These are phyloP conservation scores for Solanum medicagineum DNA, from an alignment of 257 asterid genomes.

Conservation along the genomic window DNA sequence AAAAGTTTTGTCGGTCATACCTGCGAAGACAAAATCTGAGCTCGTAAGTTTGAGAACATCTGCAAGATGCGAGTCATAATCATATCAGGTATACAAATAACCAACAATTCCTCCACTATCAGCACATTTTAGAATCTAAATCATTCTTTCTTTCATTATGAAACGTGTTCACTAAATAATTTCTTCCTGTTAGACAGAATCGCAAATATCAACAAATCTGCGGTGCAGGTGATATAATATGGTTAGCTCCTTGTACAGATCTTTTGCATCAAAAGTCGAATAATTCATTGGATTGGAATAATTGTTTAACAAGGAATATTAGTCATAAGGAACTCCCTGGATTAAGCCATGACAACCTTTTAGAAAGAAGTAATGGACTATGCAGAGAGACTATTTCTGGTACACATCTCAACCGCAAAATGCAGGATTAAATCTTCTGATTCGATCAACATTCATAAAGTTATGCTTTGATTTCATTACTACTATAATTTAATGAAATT, in stretches of 20 bases:
- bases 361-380: not conserved
- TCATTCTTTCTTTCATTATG: not conserved
- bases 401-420: not conserved
- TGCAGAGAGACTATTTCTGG: not conserved
- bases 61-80: conserved; percentile 22
- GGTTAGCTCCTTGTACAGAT: not conserved
- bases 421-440: not conserved
- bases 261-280: not conserved
- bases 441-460: not conserved
- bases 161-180: not conserved
- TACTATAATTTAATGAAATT: not conserved
- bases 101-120: not conserved
- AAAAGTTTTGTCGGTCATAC: conserved; percentile 11
- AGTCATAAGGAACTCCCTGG: not conserved
- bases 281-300: not conserved
- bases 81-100: not conserved
- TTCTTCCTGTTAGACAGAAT: not conserved
- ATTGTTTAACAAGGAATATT: not conserved
- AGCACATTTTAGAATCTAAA: not conserved
- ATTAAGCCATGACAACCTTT: not conserved
- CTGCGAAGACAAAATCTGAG: conserved; percentile 88
- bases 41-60: conserved; percentile 79
- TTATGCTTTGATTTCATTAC: not conserved
- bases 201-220: not conserved
- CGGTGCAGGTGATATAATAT: not conserved